phyloP scores from a whole-genome alignment of 2,329 filamentous ascomycete genomes.

The Cadophora gregata region DNA sequence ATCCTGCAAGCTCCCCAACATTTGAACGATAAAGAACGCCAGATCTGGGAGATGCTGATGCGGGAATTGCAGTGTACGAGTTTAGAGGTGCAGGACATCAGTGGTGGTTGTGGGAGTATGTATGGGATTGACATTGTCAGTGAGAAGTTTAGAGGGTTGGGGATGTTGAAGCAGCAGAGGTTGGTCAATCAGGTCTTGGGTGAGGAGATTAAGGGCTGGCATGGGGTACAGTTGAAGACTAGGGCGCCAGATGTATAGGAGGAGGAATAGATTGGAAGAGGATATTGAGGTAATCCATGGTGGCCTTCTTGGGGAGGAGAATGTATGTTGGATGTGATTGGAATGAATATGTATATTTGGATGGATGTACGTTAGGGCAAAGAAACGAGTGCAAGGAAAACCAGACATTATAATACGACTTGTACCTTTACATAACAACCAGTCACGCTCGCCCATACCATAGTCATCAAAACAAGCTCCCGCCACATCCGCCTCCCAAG shows the following conservation, averaged over 20 bases:
- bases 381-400: background rate
- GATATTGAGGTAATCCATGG: background rate
- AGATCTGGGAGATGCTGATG: conserved; percentile 58
- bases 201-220: conserved; percentile 80
- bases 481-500: background rate
- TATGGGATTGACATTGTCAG: conserved; percentile 82
- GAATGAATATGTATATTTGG: background rate
- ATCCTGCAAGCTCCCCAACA: conserved; percentile 53
- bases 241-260: conserved; percentile 48
- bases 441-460: background rate
- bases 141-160: conserved; percentile 70
- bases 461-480: conserved; percentile 3
- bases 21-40: conserved; percentile 61
- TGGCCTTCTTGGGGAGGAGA: conserved; percentile 1
- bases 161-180: conserved; percentile 81
- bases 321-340: background rate
- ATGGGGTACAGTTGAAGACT: conserved; percentile 82
- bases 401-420: background rate
- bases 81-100: conserved; percentile 71
- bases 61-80: conserved; percentile 42
- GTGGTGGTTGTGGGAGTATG: conserved; percentile 86
- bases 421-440: background rate
- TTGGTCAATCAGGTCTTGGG: conserved; percentile 78
- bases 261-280: no score
- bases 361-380: background rate